Evolutionary conservation across 768 basidiomycete species (phyloP), one percentile per base, ranked within the genome.

Genomic region (Aureoboletus auriporus): DNA sequence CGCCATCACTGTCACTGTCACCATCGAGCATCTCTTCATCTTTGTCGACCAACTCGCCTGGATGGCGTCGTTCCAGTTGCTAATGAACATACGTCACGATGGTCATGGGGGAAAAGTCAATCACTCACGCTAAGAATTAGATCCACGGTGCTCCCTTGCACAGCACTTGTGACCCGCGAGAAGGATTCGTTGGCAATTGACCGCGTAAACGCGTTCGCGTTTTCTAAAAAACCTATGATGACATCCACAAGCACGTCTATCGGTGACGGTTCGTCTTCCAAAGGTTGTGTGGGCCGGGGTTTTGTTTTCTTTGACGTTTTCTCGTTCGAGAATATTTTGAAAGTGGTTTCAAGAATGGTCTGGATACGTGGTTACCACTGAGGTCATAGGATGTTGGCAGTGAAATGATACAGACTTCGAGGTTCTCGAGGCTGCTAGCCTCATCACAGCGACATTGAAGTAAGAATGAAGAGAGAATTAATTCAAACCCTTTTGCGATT

Each of bases 161-260:
- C 81, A 5, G 76, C 73, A 14, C 78, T 73, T 20, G 88, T 83
- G 23, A 95, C 69, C 42, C 87, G 72, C 12, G 81, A 77, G 61
- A 97, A 94, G 6, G 82, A 83, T 56, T 89, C 80, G 44, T 86
- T 93, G 6, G 86, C 88, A 23, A 92, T 72, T 3, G 82, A 79
- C 29, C 92, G 83, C 69, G 88, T 75, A 64, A 87, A 94, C 35
- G 83, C 79, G 5, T 84, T 87, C 3, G 85, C 83, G 49, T 86
- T 80, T 63, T 97, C 93, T 33, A 99, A 69, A 61, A 89, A 86
- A 6, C 91, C 91, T 41, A 99, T 89, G 42, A 97, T 80, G n/a
- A 78, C 77, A 62, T 97, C 93, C 30, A 94, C 83, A 35, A 97
- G 75, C 38, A 93, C 68, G 52, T 96, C 93, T 46, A 94, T 80